A percentile compares a stretch with the other conserved stretches of the same genome.
These are phyloP conservation scores for Candida namnaoensis DNA, from an alignment of 805 yeast genomes.

Conservation along the genomic window DNA sequence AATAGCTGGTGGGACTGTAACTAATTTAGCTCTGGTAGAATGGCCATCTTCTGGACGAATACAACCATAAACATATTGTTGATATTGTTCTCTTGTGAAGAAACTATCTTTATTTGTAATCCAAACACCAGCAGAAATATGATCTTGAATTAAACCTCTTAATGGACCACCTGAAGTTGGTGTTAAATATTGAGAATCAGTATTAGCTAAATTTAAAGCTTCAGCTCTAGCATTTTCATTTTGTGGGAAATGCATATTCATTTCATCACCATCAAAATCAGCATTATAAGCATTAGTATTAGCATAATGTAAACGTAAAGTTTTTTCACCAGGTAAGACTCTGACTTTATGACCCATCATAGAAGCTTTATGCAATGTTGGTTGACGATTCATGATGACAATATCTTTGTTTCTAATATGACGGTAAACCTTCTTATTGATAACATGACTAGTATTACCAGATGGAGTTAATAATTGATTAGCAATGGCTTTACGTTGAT, in stretches of 20 bases:
- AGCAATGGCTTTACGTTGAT: conserved; percentile 92
- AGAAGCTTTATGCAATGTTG: conserved; percentile 97
- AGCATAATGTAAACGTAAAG: conserved; percentile 93
- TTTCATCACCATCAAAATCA: conserved; percentile 98
- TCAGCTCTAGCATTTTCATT: conserved; percentile 96
- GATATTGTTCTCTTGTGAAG: conserved; percentile 86
- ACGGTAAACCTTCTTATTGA: conserved; percentile 89
- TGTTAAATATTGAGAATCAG: conserved; percentile 94
- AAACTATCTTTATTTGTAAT: conserved; percentile 87
- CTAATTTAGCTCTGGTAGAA: conserved; percentile 56
- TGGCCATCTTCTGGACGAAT: conserved; percentile 97
- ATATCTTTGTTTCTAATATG: conserved; percentile 94
- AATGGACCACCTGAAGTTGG: conserved; percentile 98
- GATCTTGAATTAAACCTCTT: conserved; percentile 98
- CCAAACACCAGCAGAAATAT: conserved; percentile 98
- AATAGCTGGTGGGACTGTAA: conserved; percentile 85
- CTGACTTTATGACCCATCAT: conserved; percentile 99
- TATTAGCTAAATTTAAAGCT: conserved; percentile 89
- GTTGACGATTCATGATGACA: conserved; percentile 98
- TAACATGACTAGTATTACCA: conserved; percentile 39
- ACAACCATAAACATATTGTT: conserved; percentile 89
- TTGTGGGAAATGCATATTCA: conserved; percentile 99
- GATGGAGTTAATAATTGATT: conserved; percentile 90
- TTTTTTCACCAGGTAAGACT: conserved; percentile 95
- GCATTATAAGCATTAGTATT: conserved; percentile 99